Conservation (phyloP, 352 stramenopile genomes). For the Phytophthora tubulina region DNA sequence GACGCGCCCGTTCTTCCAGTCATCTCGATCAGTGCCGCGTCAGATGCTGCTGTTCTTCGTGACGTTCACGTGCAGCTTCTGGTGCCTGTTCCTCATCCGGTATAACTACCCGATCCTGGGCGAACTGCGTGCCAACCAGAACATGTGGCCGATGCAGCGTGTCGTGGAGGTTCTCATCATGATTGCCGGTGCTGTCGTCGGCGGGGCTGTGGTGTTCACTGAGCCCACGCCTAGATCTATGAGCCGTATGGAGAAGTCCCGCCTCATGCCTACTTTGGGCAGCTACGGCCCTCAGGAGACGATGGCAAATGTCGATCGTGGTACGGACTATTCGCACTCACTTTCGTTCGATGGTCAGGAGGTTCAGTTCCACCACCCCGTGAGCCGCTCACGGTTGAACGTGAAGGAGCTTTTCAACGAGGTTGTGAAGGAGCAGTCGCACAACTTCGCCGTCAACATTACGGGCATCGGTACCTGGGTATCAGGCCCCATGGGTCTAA, state of each 20-base stretch:
- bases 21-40: constrained; percentile 66
- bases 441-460: constrained; percentile 86
- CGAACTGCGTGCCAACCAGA: constrained; percentile 64
- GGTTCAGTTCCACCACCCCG: constrained; percentile 78
- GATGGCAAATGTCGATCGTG: constrained; percentile 52
- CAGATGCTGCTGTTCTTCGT: constrained; percentile 87
- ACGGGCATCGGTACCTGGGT: constrained; percentile 87
- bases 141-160: constrained; percentile 87
- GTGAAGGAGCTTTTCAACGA: constrained; percentile 82
- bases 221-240: constrained; percentile 79
- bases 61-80: constrained; percentile 80
- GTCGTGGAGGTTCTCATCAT: constrained; percentile 83
- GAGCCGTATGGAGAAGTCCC: constrained; percentile 80
- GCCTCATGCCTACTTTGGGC: constrained; percentile 61
- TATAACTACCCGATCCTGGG: constrained; percentile 80
- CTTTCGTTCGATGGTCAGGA: constrained; percentile 84
- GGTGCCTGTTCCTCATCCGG: constrained; percentile 75
- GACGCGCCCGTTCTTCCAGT: constrained; percentile 82
- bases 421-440: constrained; percentile 86
- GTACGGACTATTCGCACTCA: constrained; percentile 76
- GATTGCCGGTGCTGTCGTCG: constrained; percentile 60
- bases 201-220: constrained; percentile 71
- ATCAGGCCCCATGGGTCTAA: constrained; percentile 83
- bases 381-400: constrained; percentile 75
- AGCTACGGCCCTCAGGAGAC: constrained; percentile 35